Percentiles rank a stretch among this genome's conserved stretches.
phyloP scores from a whole-genome alignment of 345 rosid genomes.

The Euclidium syriacum region DNA sequence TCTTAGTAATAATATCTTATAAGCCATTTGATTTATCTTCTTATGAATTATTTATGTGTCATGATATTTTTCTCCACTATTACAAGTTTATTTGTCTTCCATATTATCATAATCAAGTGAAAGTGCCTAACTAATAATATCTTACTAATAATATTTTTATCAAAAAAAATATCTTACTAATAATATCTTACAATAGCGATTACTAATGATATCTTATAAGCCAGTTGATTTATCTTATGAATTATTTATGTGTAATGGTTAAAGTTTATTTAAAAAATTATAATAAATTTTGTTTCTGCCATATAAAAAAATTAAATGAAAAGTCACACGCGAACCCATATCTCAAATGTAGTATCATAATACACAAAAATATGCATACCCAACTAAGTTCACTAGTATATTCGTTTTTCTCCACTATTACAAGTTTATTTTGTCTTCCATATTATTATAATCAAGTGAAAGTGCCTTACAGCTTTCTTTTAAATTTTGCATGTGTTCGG shows the following conservation, averaged over 20 bases:
- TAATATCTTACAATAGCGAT: no score
- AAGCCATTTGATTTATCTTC: no score
- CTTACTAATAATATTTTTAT: no score
- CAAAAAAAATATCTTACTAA: no score
- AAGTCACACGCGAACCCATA: slow-evolving; percentile 11
- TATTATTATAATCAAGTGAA: neutral
- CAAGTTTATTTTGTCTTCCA: slow-evolving; percentile 1
- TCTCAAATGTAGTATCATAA: neutral
- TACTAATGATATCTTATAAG: no score
- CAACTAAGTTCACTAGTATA: neutral
- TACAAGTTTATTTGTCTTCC: no score
- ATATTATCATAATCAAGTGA: no score
- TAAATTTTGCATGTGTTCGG: slow-evolving; percentile 20
- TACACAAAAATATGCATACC: neutral
- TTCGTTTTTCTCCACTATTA: slow-evolving; percentile 8
- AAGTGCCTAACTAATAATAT: no score
- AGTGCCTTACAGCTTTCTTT: slow-evolving; percentile 16
- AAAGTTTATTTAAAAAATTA: neutral
- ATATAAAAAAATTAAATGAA: neutral
- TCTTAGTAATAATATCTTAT: no score
- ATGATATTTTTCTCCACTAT: no score
- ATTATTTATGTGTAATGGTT: neutral
- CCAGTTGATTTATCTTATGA: neutral
- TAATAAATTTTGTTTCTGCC: neutral
- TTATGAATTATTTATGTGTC: no score